Evolutionary conservation across 257 asterid genomes (phyloP).

Genomic region (Schizonepeta tenuifolia): DNA sequence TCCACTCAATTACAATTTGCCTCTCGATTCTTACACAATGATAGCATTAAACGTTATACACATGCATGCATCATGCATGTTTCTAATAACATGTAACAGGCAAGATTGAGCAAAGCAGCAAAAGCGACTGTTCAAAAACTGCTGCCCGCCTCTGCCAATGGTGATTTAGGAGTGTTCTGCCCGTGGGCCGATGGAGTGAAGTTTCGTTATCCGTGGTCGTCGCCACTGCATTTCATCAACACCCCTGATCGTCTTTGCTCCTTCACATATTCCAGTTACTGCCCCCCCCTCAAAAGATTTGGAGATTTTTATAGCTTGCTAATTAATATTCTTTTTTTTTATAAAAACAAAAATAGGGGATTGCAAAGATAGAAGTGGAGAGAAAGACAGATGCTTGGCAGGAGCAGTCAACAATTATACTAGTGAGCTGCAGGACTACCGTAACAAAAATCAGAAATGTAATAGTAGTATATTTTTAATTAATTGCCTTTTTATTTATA

Average conservation of each 20-base stretch:
- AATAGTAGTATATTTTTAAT: neutral
- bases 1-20: neutral
- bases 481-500: too few species aligned
- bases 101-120: constrained; percentile 29
- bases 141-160: constrained; percentile 17
- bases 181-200: constrained; percentile 37
- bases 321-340: too few species aligned
- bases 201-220: constrained; percentile 37
- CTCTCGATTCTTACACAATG: neutral
- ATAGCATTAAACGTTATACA: neutral
- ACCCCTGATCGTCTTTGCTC: constrained; percentile 35
- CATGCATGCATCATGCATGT: too few species aligned
- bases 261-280: constrained; percentile 27
- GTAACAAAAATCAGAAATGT: constrained; percentile 10
- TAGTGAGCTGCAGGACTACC: constrained; percentile 17
- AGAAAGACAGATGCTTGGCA: constrained; percentile 23
- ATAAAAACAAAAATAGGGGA: constrained; percentile 25
- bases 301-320: neutral
- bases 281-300: too few species aligned
- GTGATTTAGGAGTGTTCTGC: constrained; percentile 34
- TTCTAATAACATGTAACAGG: constrained; percentile 23
- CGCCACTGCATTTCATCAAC: constrained; percentile 33
- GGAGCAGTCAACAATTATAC: constrained; percentile 46
- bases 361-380: constrained; percentile 32
- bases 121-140: constrained; percentile 19